These are phyloP conservation scores for Aspergillus texensis DNA, from an alignment of 2,329 filamentous ascomycete genomes.

Conservation along the genomic window DNA sequence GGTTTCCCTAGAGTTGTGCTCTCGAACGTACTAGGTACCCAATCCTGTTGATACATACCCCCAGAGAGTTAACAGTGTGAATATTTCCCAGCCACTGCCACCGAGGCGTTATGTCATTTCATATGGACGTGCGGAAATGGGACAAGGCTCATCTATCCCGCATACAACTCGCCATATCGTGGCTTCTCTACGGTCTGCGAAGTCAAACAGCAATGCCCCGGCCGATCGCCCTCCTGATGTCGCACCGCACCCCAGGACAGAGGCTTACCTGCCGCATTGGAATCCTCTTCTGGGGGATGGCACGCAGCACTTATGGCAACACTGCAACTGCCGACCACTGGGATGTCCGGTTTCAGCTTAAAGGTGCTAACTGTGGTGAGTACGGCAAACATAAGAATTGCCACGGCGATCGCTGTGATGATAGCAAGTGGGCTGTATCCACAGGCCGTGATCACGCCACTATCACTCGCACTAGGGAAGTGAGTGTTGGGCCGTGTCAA, in stretches of 20 bases:
- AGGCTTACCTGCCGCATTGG: background rate
- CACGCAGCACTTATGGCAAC: conserved; percentile 1
- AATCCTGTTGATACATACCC: too few relatives aligned
- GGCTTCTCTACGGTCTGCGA: background rate
- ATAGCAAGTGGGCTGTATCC: background rate
- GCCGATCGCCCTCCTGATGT: background rate
- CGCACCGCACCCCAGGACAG: background rate
- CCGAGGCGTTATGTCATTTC: too few relatives aligned
- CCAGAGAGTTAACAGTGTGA: too few relatives aligned
- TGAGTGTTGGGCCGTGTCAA: background rate
- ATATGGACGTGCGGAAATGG: too few relatives aligned
- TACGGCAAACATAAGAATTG: background rate
- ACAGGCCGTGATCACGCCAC: background rate
- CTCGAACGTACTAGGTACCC: too few relatives aligned
- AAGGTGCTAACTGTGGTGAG: background rate
- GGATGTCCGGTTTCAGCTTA: background rate
- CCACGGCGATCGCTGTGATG: background rate
- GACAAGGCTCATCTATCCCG: background rate
- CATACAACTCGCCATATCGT: background rate
- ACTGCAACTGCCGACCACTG: background rate
- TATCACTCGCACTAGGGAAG: background rate
- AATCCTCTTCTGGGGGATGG: background rate
- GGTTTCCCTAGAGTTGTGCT: too few relatives aligned
- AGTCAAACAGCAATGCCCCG: conserved; percentile 2
- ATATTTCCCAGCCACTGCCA: too few relatives aligned